A percentile compares a stretch with the other conserved stretches of the same genome.
Evolutionary conservation across 805 yeast species (phyloP).

Genomic region (Clavispora fructus): DNA sequence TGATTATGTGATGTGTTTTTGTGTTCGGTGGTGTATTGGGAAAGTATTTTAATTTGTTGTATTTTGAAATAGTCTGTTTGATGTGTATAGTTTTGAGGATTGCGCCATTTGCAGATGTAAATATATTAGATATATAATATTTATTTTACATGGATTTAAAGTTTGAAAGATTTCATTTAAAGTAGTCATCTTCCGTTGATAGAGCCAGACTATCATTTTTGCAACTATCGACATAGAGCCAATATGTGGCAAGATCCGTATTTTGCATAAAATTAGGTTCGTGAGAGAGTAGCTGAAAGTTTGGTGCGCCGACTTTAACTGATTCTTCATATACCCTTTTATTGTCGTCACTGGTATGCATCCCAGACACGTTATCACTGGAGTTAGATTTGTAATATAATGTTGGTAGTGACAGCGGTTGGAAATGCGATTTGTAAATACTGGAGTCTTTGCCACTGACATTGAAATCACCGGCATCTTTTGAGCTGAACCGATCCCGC

Average conservation of each 20-base stretch:
- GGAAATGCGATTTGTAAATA: background rate
- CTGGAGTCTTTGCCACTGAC: background rate
- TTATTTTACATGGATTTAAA: too few species aligned
- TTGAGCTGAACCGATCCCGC: background rate
- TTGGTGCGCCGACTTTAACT: background rate
- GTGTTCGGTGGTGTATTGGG: too few species aligned
- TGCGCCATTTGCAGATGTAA: too few species aligned
- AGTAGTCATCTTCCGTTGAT: background rate
- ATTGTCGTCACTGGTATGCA: background rate
- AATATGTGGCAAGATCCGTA: constrained; percentile 4
- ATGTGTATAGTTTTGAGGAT: too few species aligned
- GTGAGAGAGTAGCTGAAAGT: constrained; percentile 1
- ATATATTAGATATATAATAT: too few species aligned
- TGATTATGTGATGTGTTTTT: too few species aligned
- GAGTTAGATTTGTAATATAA: background rate
- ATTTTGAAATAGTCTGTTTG: too few species aligned
- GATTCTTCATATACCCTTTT: background rate
- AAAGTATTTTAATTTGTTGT: too few species aligned
- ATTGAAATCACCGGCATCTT: background rate
- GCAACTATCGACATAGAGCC: constrained; percentile 1
- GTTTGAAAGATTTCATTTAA: background rate
- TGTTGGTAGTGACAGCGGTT: background rate
- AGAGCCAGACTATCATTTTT: background rate
- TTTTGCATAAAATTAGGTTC: constrained; percentile 5
- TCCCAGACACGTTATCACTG: too few species aligned